Percentiles rank a stretch among this genome's conserved stretches.
Conservation (phyloP, 768 basidiomycete genomes). For the Podaxis sp. region DNA sequence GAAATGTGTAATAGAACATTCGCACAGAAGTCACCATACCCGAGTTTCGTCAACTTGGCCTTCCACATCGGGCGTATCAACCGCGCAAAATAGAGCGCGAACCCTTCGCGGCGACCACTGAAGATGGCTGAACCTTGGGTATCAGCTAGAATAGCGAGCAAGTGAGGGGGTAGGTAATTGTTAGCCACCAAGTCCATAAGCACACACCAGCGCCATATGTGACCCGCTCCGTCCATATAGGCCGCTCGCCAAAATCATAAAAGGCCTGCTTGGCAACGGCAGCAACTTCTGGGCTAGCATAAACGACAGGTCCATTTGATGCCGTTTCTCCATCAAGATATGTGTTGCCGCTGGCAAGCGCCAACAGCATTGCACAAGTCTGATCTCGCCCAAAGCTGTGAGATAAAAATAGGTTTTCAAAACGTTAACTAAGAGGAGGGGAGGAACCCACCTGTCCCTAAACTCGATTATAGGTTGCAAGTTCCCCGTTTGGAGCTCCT, state of each 20-base stretch:
- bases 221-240: conserved; percentile 76
- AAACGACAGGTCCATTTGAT: conserved; percentile 42
- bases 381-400: conserved; percentile 87
- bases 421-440: not conserved
- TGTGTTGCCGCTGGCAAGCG: conserved; percentile 81
- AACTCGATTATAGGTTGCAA: conserved; percentile 83
- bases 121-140: conserved; percentile 73
- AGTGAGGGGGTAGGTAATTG: not conserved
- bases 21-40: conserved; percentile 35
- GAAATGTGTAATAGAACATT: not conserved
- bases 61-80: conserved; percentile 89
- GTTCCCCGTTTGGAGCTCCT: conserved; percentile 75
- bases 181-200: not conserved
- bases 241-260: conserved; percentile 82
- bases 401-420: conserved; percentile 13
- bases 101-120: conserved; percentile 86
- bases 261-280: conserved; percentile 81
- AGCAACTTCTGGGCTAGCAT: conserved; percentile 59
- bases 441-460: conserved; percentile 60
- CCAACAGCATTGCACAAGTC: conserved; percentile 88
- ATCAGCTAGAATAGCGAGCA: conserved; percentile 41
- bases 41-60: conserved; percentile 62
- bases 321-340: conserved; percentile 64
- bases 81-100: conserved; percentile 84
- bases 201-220: conserved; percentile 72